phyloP scores from a whole-genome alignment of 2,329 filamentous ascomycete genomes.

The Alternaria tenuissima region DNA sequence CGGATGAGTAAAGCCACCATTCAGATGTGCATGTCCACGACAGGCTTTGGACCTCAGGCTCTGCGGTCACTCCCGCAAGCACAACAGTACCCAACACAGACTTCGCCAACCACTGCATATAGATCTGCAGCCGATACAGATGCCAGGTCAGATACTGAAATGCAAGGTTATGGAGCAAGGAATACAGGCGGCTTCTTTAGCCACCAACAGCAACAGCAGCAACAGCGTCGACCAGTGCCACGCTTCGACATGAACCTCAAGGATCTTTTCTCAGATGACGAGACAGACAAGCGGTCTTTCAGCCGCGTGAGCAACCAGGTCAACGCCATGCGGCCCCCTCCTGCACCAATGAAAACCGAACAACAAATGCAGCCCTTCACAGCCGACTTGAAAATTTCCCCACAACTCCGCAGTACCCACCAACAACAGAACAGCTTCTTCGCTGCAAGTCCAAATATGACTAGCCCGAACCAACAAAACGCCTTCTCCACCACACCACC shows the following conservation, averaged over 20 bases:
- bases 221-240: constrained; percentile 56
- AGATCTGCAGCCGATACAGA: constrained; percentile 40
- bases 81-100: constrained; percentile 28
- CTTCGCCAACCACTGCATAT: constrained; percentile 37
- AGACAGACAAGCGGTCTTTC: constrained; percentile 51
- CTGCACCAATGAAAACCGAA: constrained; percentile 41
- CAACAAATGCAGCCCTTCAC: constrained; percentile 34
- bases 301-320: constrained; percentile 48
- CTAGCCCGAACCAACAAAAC: constrained; percentile 26
- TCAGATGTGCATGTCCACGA: constrained; percentile 90
- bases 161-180: constrained; percentile 36
- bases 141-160: constrained; percentile 46
- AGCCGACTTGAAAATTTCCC: constrained; percentile 43
- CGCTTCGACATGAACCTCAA: constrained; percentile 62
- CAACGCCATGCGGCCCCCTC: constrained; percentile 41
- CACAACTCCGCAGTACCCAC: constrained; percentile 43
- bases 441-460: constrained; percentile 21
- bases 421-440: constrained; percentile 15
- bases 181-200: constrained; percentile 28
- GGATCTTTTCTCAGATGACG: constrained; percentile 50
- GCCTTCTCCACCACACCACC: constrained; percentile 18
- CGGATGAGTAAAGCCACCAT: constrained; percentile 95
- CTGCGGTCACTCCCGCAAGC: constrained; percentile 33
- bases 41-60: constrained; percentile 71
- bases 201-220: constrained; percentile 22